Evolutionary conservation across 257 asterid species (phyloP).

Genomic region (Gentiana straminea): DNA sequence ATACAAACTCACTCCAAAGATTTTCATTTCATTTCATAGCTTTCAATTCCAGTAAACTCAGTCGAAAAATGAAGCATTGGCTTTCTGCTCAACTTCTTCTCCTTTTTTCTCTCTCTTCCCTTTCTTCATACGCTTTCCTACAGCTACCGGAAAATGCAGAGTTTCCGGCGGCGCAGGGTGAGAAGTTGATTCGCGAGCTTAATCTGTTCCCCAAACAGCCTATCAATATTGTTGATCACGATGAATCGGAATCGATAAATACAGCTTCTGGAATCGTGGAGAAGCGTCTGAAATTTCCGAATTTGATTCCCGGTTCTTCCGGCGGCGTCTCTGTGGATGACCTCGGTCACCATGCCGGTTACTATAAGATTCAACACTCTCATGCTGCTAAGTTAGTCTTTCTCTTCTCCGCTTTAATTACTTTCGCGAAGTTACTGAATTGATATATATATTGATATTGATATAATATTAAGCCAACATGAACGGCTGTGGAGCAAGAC

Average conservation of each 20-base stretch:
- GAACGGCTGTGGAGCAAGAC: background rate
- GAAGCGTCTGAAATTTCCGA: slow-evolving; percentile 57
- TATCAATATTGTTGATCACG: slow-evolving; percentile 36
- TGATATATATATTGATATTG: no score
- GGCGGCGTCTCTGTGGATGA: slow-evolving; percentile 35
- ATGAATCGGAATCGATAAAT: slow-evolving; percentile 7
- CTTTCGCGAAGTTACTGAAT: background rate
- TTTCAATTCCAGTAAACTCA: background rate
- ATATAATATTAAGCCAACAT: background rate
- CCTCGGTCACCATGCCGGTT: slow-evolving; percentile 88
- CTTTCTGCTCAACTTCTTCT: slow-evolving; percentile 11
- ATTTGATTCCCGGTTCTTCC: slow-evolving; percentile 27
- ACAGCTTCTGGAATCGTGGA: slow-evolving; percentile 40
- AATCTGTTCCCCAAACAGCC: slow-evolving; percentile 56
- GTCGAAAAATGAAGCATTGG: slow-evolving; percentile 23
- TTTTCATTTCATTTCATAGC: no score
- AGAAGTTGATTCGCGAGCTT: slow-evolving; percentile 56
- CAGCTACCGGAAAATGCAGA: slow-evolving; percentile 25
- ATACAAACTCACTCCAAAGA: no score
- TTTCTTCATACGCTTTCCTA: slow-evolving; percentile 36
- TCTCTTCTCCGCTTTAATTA: no score
- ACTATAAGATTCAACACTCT: slow-evolving; percentile 70
- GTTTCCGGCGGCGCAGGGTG: slow-evolving; percentile 34
- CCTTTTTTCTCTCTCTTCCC: slow-evolving; percentile 16
- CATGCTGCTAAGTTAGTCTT: slow-evolving; percentile 59